Conservation (phyloP, 1,139 yeast species). For the Pichia sp. region DNA sequence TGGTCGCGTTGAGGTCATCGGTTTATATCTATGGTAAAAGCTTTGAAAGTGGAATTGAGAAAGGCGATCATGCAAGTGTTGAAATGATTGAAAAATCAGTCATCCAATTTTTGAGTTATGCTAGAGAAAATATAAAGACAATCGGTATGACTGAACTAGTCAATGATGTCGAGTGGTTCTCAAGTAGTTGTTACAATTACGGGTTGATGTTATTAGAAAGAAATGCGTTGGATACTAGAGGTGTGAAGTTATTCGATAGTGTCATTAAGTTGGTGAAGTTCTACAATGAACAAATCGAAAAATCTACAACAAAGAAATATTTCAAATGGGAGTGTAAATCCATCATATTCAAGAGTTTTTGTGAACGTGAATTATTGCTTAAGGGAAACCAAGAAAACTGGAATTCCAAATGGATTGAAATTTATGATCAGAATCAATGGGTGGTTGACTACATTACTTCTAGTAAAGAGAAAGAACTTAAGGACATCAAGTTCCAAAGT, state of each 20-base stretch:
- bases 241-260: constrained; percentile 7
- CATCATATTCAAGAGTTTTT: constrained; percentile 5
- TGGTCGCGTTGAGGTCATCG: constrained; percentile 27
- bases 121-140: not conserved
- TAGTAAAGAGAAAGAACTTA: not conserved
- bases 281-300: not conserved
- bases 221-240: constrained; percentile 1
- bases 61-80: not conserved
- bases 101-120: not conserved
- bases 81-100: constrained; percentile 7
- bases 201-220: constrained; percentile 2
- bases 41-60: constrained; percentile 6
- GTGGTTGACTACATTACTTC: not conserved
- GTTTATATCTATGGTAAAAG: constrained; percentile 28
- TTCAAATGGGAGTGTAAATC: constrained; percentile 10
- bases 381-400: not conserved
- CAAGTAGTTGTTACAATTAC: constrained; percentile 21
- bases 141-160: not conserved
- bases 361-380: not conserved
- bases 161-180: constrained; percentile 29
- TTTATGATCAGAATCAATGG: not conserved
- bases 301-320: not conserved
- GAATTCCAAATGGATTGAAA: constrained; percentile 1
- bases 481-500: constrained; percentile 3
- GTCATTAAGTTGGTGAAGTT: not conserved